Base-by-base conservation (phyloP, 805 yeast species). In the Spathaspora hagerdaliae region DNA sequence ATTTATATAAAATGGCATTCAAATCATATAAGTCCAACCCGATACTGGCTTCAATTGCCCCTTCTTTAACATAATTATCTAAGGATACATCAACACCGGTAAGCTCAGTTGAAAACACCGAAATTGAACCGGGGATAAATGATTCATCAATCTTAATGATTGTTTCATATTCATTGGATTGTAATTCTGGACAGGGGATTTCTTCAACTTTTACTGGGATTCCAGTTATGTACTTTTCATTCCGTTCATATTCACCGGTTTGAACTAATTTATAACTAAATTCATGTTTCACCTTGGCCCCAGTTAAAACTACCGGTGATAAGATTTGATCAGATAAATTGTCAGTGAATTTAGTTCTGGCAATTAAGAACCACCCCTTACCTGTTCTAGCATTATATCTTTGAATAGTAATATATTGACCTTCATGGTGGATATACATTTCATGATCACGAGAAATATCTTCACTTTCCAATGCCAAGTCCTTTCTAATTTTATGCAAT, bases 351-450 rank as follows among this genome's bases (percentile, higher is more conserved):
- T 88, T 89, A 2, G 94, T 81, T 59, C 97, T 79, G 0, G 97
- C 96, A 56, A 92, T 78, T 55, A 94, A 71, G 55, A 87, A 89
- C 80, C 86, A 87, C 2, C 99, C 99, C 47, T 77, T 76, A 1
- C 98, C 98, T 2, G 89, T 82, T 51, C 81, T 77, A 0, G 95
- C 85, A 60, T 88, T 87, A 27, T 83, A 78, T 54, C 98, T 74
- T 63, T 92, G 97, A 44, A 92, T 82, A 0, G 97, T 91, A 47
- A 92, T 87, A 62, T 77, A 92, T 62, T 91, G 96, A 11, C 87
- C 96, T 51, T 90, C 96, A 57, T 87, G 97, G 59, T 92, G 97
- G 36, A 92, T 87, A 61, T 87, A 92, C 86, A 87, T 89, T 64
- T 92, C 97, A 55, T 87, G 87, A 47, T 73, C 75, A 43, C 72